Conservation (phyloP, 2,329 filamentous ascomycete genomes). For the Fusarium praegraminearum region DNA sequence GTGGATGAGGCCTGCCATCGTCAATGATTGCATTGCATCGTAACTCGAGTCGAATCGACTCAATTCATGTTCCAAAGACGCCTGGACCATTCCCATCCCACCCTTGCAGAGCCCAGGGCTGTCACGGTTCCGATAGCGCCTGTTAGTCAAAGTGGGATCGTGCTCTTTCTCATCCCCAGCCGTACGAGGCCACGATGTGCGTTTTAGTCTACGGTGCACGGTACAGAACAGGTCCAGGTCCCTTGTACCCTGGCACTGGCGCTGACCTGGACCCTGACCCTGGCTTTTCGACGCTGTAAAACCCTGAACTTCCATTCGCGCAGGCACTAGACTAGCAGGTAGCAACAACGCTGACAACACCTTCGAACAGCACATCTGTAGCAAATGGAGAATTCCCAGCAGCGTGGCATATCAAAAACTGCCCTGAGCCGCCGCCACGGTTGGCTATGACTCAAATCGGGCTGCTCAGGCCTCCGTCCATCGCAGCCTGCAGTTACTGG, state of each 20-base stretch:
- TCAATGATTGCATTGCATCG: slow-evolving; percentile 19
- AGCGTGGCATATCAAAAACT: slow-evolving; percentile 33
- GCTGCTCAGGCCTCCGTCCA: slow-evolving; percentile 27
- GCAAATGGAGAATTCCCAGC: slow-evolving; percentile 26
- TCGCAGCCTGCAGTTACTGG: slow-evolving; percentile 36
- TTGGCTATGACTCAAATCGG: slow-evolving; percentile 26
- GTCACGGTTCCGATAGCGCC: slow-evolving; percentile 6
- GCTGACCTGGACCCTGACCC: slow-evolving; percentile 1
- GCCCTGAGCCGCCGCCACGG: slow-evolving; percentile 40
- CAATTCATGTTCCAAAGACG: neutral
- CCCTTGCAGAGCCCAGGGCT: slow-evolving; percentile 5
- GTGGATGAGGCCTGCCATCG: slow-evolving; percentile 32
- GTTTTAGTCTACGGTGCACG: slow-evolving; percentile 15
- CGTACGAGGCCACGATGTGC: slow-evolving; percentile 38
- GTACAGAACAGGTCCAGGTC: slow-evolving; percentile 18
- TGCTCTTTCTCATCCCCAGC: slow-evolving; percentile 37
- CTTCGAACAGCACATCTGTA: slow-evolving; percentile 28
- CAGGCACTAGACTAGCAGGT: slow-evolving; percentile 6
- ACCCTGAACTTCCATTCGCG: slow-evolving; percentile 26
- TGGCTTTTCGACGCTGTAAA: slow-evolving; percentile 16
- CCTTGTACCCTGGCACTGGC: slow-evolving; percentile 24
- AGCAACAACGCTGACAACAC: slow-evolving; percentile 26
- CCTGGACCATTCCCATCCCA: neutral
- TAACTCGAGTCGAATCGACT: neutral
- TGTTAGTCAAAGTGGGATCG: slow-evolving; percentile 36